These are phyloP conservation scores for Colletotrichum salicis DNA, from an alignment of 2,329 filamentous ascomycete species.

Conservation along the genomic window DNA sequence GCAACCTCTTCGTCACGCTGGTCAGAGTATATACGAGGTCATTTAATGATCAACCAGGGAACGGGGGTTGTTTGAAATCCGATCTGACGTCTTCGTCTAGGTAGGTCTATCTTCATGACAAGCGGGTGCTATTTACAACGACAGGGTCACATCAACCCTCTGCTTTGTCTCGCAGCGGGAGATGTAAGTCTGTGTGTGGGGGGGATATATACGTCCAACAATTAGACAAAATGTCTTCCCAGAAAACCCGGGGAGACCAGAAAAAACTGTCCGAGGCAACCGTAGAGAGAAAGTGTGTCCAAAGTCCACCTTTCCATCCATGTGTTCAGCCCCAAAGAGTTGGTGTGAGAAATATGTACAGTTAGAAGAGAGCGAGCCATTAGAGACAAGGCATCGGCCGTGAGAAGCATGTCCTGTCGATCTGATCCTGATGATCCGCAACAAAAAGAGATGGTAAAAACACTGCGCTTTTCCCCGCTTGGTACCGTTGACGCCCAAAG, in stretches of 20 bases:
- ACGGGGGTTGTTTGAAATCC: conserved; percentile 11
- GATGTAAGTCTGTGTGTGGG: conserved; percentile 9
- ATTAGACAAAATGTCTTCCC: conserved; percentile 22
- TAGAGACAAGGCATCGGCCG: conserved; percentile 25
- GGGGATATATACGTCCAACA: conserved; percentile 35
- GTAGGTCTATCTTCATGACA: conserved; percentile 32
- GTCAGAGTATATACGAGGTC: background rate
- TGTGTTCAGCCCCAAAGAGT: conserved; percentile 10
- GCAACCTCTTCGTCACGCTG: background rate
- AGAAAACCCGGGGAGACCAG: background rate
- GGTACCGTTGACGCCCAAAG: conserved; percentile 35
- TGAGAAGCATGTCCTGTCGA: conserved; percentile 21
- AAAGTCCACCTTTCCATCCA: conserved; percentile 1
- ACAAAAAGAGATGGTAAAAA: background rate
- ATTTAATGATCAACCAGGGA: background rate
- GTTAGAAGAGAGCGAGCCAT: conserved; percentile 29
- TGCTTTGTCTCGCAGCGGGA: conserved; percentile 29
- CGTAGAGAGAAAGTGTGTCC: background rate
- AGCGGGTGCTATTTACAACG: conserved; percentile 31
- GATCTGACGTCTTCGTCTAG: conserved; percentile 32
- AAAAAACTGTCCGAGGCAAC: conserved; percentile 3
- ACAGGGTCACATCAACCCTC: conserved; percentile 20
- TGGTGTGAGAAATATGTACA: conserved; percentile 34
- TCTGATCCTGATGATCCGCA: conserved; percentile 10
- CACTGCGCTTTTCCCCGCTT: conserved; percentile 27